Evolutionary conservation across 2,329 filamentous ascomycete species (phyloP).

Genomic region (Colletotrichum tabaci): DNA sequence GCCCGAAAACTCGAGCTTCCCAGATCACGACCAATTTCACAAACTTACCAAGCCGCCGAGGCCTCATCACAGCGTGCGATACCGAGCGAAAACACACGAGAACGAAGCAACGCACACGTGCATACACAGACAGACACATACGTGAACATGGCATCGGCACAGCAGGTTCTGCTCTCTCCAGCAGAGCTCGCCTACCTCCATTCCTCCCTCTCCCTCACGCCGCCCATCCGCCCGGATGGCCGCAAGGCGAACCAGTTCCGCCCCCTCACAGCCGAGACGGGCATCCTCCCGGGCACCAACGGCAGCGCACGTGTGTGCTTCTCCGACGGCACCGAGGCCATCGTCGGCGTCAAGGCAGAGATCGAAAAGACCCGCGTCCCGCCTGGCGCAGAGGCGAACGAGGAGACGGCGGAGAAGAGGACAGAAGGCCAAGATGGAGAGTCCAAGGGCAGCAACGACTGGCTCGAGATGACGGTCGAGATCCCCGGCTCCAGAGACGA

Average conservation of each 20-base stretch:
- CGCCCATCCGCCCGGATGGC: conserved; percentile 91
- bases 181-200: conserved; percentile 97
- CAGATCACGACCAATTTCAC: background rate
- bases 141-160: conserved; percentile 52
- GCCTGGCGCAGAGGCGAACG: conserved; percentile 52
- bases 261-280: conserved; percentile 89
- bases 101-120: no score
- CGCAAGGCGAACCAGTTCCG: conserved; percentile 89
- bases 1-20: conserved; percentile 11
- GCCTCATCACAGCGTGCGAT: background rate
- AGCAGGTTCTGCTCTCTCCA: conserved; percentile 86
- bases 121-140: background rate
- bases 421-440: conserved; percentile 49
- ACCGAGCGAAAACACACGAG: no score
- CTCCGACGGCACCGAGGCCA: conserved; percentile 93
- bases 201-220: conserved; percentile 83
- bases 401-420: conserved; percentile 53
- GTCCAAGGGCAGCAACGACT: conserved; percentile 70
- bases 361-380: conserved; percentile 78
- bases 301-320: conserved; percentile 95
- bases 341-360: conserved; percentile 96
- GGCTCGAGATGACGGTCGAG: conserved; percentile 93
- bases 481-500: conserved; percentile 93
- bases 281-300: conserved; percentile 90
- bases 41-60: background rate